Percentiles rank a stretch among this genome's conserved stretches.
Evolutionary conservation across 1,139 yeast species (phyloP).

Genomic region (Geotrichum cucujoidarum): DNA sequence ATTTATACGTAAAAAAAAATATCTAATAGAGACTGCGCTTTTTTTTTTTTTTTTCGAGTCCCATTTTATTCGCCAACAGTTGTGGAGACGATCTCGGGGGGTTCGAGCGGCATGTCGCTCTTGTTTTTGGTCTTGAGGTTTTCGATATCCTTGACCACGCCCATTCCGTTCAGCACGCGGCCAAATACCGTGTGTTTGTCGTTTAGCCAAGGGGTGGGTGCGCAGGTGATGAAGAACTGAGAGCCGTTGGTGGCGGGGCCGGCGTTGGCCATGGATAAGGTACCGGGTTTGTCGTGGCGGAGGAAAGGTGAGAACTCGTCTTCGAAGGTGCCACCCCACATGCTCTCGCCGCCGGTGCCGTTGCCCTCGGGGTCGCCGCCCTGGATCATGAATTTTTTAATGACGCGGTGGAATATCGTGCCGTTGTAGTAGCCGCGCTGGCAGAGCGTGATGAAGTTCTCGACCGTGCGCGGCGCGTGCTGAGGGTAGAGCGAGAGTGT

Average conservation of each 20-base stretch:
- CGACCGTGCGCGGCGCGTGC: conserved; percentile 43
- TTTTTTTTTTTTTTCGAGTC: background rate
- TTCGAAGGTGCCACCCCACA: conserved; percentile 41
- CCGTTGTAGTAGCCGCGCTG: conserved; percentile 41
- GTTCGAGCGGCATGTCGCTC: conserved; percentile 36
- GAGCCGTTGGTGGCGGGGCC: conserved; percentile 61
- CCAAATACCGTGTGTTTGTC: conserved; percentile 61
- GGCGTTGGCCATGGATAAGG: conserved; percentile 58
- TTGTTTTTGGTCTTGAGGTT: conserved; percentile 17
- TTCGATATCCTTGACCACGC: conserved; percentile 37
- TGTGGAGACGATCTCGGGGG: conserved; percentile 32
- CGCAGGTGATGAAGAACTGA: conserved; percentile 54
- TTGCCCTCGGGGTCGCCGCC: conserved; percentile 51
- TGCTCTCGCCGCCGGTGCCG: conserved; percentile 48
- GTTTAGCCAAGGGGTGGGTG: conserved; percentile 46
- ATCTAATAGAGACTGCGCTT: background rate
- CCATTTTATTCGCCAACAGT: conserved; percentile 9
- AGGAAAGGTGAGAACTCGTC: conserved; percentile 43
- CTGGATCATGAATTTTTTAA: conserved; percentile 49
- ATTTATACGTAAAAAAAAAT: conserved; percentile 8
- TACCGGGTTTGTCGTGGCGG: conserved; percentile 42
- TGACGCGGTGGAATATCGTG: conserved; percentile 46
- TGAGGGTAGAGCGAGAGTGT: conserved; percentile 38
- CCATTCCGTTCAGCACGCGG: conserved; percentile 42
- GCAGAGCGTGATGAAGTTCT: conserved; percentile 43